Base-by-base conservation (phyloP, 75 land plant species). In the Cryptomeria japonica region DNA sequence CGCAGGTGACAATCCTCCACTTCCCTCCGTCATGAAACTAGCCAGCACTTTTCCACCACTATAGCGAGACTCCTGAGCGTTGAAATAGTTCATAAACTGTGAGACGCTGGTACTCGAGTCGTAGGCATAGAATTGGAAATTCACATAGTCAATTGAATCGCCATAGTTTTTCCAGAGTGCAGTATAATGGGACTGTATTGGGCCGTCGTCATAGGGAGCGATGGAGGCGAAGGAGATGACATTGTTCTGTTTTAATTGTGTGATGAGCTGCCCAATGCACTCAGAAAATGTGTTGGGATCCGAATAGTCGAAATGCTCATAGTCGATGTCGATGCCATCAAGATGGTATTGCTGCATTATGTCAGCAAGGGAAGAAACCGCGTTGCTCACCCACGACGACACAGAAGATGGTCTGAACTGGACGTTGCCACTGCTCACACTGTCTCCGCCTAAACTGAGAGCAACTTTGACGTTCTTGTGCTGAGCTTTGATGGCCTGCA, bases 111-210 rank as follows among this genome's bases (percentile, higher is more conserved):
- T 92, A 73, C 83, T 83, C 6, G 84, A 47, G 44, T 85, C 93
- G 53, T 92, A 90, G 0, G 91, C 93, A 79, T 92, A 93, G 72
- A 93, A 91, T 61, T 91, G 91, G 88, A 90, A 90, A 49, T 89
- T 92, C 41, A 92, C 90, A 49, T 84, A 91, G 73, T 92, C 89
- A 8, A 92, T 91, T 11, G 72, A 51, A 36, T 31, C 0, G 22
- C 83, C 86, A 83, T 86, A 87, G 31, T 56, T 58, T 61, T 55
- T 44, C 47, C 47, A 44, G 47, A 44, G 47, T 6, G 47, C 47
- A 44, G 8, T 44, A 8, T 44, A 44, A 44, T 44, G 47, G 47
- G 47, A 44, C 47, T 44, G 47, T 8, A 44, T 8, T 44, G 47
- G 47, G 7, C 7, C 47, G 47, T 44, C 47, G 47, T 44, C 47